These are phyloP conservation scores for Fistulifera pelliculosa DNA, from an alignment of 108 stramenopile genomes.

Conservation along the genomic window DNA sequence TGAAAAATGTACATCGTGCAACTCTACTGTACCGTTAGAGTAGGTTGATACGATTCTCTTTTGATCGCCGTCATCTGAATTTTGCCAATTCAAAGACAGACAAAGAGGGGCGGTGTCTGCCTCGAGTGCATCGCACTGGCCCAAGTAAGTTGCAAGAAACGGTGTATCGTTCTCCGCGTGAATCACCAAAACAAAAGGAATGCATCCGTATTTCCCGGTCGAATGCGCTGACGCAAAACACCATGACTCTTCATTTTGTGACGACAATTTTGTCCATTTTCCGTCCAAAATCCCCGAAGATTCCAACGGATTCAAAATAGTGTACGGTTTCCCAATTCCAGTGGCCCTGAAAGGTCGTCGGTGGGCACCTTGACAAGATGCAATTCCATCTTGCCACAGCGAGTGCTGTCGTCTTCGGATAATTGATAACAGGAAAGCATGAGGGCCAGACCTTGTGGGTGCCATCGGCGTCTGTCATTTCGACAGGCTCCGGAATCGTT, in stretches of 20 bases:
- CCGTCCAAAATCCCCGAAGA: conserved; percentile 64
- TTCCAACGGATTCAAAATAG: conserved; percentile 17
- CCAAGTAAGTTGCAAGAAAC: conserved; percentile 6
- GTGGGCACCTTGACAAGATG: conserved; percentile 17
- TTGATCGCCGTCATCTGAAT: conserved; percentile 1
- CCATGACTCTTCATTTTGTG: background rate
- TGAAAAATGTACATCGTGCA: conserved; percentile 5
- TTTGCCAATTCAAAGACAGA: conserved; percentile 13
- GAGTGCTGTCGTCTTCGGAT: conserved; percentile 22
- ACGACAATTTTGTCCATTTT: conserved; percentile 43
- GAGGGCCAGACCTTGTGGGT: conserved; percentile 24
- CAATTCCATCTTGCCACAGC: conserved; percentile 27
- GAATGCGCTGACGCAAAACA: conserved; percentile 46
- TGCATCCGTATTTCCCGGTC: conserved; percentile 28
- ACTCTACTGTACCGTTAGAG: conserved; percentile 20
- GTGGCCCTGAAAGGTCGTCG: background rate
- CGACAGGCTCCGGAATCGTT: conserved; percentile 17
- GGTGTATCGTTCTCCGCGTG: conserved; percentile 11
- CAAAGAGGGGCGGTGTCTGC: conserved; percentile 2
- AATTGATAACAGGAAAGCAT: conserved; percentile 74
- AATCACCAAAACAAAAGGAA: conserved; percentile 20
- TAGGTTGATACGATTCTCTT: conserved; percentile 68
- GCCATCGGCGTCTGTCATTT: background rate
- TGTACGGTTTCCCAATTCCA: conserved; percentile 31
- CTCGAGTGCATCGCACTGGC: conserved; percentile 3